Conservation (phyloP, 2,329 filamentous ascomycete species). For the Xylariales sp. region DNA sequence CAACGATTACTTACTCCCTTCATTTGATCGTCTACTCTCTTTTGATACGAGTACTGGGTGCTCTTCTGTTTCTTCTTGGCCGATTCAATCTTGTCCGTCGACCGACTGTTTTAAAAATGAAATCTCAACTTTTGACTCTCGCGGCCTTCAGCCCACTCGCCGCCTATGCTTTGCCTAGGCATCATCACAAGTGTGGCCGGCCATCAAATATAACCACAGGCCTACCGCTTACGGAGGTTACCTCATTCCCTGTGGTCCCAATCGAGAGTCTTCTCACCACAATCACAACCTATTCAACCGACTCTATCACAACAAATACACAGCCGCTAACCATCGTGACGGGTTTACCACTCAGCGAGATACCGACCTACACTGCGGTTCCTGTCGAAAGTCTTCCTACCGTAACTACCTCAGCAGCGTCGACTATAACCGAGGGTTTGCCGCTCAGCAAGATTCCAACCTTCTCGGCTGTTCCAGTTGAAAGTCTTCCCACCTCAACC, state of each 20-base stretch:
- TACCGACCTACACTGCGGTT: conserved; percentile 5
- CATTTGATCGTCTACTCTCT: conserved; percentile 21
- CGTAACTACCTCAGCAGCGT: not conserved
- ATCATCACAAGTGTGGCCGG: conserved; percentile 22
- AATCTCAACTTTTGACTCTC: conserved; percentile 28
- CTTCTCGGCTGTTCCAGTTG: conserved; percentile 12
- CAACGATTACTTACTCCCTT: conserved; percentile 11
- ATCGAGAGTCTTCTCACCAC: conserved; percentile 20
- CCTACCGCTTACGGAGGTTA: conserved; percentile 19
- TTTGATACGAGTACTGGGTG: conserved; percentile 25
- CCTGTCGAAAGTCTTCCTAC: conserved; percentile 6
- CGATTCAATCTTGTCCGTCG: conserved; percentile 17
- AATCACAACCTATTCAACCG: conserved; percentile 15
- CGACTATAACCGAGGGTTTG: conserved; percentile 23
- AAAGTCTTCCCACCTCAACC: conserved; percentile 21
- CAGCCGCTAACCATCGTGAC: not conserved
- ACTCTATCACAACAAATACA: conserved; percentile 1
- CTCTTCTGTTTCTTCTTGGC: conserved; percentile 10
- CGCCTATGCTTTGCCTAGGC: conserved; percentile 26
- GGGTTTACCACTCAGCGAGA: not conserved
- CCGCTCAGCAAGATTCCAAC: conserved; percentile 20
- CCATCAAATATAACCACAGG: conserved; percentile 28
- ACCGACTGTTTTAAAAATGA: conserved; percentile 32
- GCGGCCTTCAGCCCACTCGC: conserved; percentile 29
- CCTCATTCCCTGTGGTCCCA: conserved; percentile 25